Evolutionary conservation across 208 protist genomes (phyloP), one percentile per base, ranked within the genome.

Genomic region (Acanthamoeba lenticulata): DNA sequence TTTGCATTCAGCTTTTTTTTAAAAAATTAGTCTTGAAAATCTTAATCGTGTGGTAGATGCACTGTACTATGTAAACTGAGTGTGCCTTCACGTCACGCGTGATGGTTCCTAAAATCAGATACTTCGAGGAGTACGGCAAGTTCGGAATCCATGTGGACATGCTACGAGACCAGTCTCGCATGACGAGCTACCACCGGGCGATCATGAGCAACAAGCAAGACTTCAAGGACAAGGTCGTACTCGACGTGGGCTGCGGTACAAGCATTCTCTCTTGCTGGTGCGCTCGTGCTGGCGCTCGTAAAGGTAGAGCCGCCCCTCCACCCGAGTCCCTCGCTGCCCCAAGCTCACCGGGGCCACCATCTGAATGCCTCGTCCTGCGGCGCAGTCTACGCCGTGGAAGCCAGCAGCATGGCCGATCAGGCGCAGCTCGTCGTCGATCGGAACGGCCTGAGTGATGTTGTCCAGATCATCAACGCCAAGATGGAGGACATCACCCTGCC

Each of bases 161-260:
- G 83, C 83, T 90, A 49, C n/a, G 38, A 1, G 83, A 90, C 52
- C 11, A 90, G 55, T 36, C 52, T 45, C 83, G 83, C 19, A 90
- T 67, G 44, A 67, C 36, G 1, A 90, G 52, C 49, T 90, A 90
- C 34, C 83, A 90, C 32, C 7, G 49, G 7, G 83, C 83, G 11
- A 90, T 90, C 52, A 69, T 90, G 83, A 3, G 52, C 52, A 69
- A 90, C 21, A 9, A 27, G 32, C 34, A 60, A 49, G 49, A 47
- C 36, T 90, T 93, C 90, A 93, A 93, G 90, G 90, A 79, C 45
- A 93, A 79, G 90, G 90, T 93, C n/a, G 90, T 93, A 0, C 65
- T 93, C 29, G 90, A 93, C 36, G 90, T 93, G 9, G 90, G 90
- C 1, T 93, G 90, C 38, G 90, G 90, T 29, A 93, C 60, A 2